Evolutionary conservation across 495 filamentous ascomycete genomes (phyloP).

Genomic region (Delitschia confertaspora): DNA sequence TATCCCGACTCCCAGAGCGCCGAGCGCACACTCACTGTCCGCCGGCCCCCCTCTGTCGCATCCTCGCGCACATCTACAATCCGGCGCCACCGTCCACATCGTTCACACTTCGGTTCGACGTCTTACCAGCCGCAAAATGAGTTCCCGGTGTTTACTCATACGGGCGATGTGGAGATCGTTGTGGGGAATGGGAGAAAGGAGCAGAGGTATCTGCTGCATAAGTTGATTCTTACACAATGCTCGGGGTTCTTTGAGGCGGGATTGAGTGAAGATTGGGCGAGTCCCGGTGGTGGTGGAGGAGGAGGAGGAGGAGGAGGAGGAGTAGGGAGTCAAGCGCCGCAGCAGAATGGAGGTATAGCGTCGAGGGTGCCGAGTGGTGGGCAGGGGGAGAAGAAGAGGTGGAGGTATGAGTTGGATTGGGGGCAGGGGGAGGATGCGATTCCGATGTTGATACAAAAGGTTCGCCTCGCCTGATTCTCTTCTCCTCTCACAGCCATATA

Average conservation of each 20-base stretch:
- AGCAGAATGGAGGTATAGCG: constrained; percentile 20
- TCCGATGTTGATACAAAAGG: constrained; percentile 81
- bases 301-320: no score
- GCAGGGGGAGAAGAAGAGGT: constrained; percentile 46
- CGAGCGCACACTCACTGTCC: constrained; percentile 43
- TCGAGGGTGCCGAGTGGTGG: constrained; percentile 35
- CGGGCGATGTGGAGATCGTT: constrained; percentile 83
- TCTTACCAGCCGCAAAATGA: constrained; percentile 71
- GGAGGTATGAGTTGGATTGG: constrained; percentile 82
- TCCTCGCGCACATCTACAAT: constrained; percentile 51
- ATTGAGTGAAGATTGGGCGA: constrained; percentile 78
- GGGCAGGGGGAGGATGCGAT: constrained; percentile 63
- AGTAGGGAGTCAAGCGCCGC: constrained; percentile 47
- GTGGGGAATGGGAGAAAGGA: constrained; percentile 62
- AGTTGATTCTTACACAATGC: constrained; percentile 73
- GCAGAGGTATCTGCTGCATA: constrained; percentile 76
- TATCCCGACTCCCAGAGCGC: constrained; percentile 52
- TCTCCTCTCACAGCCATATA: no score
- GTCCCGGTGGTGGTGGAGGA: constrained; percentile 43
- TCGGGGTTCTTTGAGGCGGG: constrained; percentile 90
- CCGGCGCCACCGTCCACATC: constrained; percentile 60
- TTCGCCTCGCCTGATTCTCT: constrained; percentile 27
- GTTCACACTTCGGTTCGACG: constrained; percentile 68
- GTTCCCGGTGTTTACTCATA: constrained; percentile 83
- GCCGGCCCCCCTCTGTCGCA: constrained; percentile 51